phyloP scores from a whole-genome alignment of 2,329 filamentous ascomycete genomes.

The Leptographium procerum region DNA sequence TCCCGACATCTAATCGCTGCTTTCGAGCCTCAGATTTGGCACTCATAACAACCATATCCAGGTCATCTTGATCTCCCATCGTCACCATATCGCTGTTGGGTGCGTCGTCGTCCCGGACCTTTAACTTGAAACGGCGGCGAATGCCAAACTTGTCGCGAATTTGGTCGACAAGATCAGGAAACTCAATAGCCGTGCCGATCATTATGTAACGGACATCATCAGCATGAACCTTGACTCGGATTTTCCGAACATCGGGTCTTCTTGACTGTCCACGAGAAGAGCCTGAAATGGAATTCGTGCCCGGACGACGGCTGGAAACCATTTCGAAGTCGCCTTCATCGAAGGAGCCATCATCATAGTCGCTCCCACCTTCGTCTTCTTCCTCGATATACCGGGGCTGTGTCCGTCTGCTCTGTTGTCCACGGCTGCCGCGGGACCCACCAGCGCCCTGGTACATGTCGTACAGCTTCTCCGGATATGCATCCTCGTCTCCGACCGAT shows the following conservation, averaged over 20 bases:
- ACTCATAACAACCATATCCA: slow-evolving; percentile 72
- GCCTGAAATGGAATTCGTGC: slow-evolving; percentile 33
- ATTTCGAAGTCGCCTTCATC: slow-evolving; percentile 76
- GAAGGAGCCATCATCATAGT: slow-evolving; percentile 57
- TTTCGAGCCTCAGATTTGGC: slow-evolving; percentile 58
- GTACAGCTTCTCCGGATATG: slow-evolving; percentile 61
- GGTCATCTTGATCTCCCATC: slow-evolving; percentile 89
- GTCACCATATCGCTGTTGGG: slow-evolving; percentile 82
- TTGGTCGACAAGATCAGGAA: slow-evolving; percentile 63
- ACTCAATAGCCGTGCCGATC: slow-evolving; percentile 61
- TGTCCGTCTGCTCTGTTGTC: slow-evolving; percentile 24
- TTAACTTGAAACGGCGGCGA: slow-evolving; percentile 71
- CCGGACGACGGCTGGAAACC: slow-evolving; percentile 43
- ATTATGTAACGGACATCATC: slow-evolving; percentile 91
- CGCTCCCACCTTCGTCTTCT: slow-evolving; percentile 64
- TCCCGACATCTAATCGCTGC: slow-evolving; percentile 72
- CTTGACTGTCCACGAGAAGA: slow-evolving; percentile 43
- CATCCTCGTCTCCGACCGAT: slow-evolving; percentile 46
- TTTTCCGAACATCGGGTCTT: slow-evolving; percentile 58
- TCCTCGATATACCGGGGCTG: slow-evolving; percentile 61
- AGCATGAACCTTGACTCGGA: slow-evolving; percentile 84
- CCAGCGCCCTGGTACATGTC: slow-evolving; percentile 40
- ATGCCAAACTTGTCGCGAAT: slow-evolving; percentile 83
- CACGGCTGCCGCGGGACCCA: slow-evolving; percentile 28
- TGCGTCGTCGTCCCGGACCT: slow-evolving; percentile 69